A percentile compares a stretch with the other conserved stretches of the same genome.
phyloP scores from a whole-genome alignment of 1,139 yeast genomes.

The Wickerhamomyces sp. region DNA sequence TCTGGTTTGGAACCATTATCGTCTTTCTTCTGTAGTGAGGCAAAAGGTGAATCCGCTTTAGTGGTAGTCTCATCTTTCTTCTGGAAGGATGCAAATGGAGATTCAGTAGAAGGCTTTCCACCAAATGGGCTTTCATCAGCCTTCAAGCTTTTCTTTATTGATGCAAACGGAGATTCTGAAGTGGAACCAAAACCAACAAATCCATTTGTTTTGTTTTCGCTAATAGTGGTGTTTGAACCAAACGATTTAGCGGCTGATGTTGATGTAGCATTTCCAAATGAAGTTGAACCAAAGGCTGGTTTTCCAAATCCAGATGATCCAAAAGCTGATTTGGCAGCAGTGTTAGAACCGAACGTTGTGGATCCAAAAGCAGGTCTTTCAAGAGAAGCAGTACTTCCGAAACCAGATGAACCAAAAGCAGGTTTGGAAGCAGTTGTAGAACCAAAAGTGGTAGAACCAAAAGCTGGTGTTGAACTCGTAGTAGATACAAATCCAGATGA shows the following conservation, averaged over 20 bases:
- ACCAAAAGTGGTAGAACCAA: conserved; percentile 10
- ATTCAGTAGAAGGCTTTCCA: conserved; percentile 1
- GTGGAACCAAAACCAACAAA: background rate
- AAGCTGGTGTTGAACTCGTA: conserved; percentile 5
- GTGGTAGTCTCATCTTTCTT: conserved; percentile 2
- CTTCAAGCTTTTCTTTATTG: background rate
- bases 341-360: no score
- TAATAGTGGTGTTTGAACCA: conserved; percentile 1
- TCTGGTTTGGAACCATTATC: background rate
- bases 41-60: conserved; percentile 8
- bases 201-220: conserved; percentile 3
- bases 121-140: conserved; percentile 10
- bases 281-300: conserved; percentile 3
- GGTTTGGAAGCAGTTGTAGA: background rate
- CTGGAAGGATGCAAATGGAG: conserved; percentile 13
- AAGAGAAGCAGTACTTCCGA: no score
- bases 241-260: conserved; percentile 4
- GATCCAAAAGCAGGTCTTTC: no score
- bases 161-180: conserved; percentile 10
- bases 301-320: conserved; percentile 13
- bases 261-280: background rate
- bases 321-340: conserved; percentile 5
- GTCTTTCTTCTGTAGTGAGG: no score
- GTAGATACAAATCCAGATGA: conserved; percentile 10
- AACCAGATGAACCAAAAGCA: conserved; percentile 7